Base-by-base conservation (phyloP, 2,329 filamentous ascomycete genomes). In the Orbilia ellipsospora region DNA sequence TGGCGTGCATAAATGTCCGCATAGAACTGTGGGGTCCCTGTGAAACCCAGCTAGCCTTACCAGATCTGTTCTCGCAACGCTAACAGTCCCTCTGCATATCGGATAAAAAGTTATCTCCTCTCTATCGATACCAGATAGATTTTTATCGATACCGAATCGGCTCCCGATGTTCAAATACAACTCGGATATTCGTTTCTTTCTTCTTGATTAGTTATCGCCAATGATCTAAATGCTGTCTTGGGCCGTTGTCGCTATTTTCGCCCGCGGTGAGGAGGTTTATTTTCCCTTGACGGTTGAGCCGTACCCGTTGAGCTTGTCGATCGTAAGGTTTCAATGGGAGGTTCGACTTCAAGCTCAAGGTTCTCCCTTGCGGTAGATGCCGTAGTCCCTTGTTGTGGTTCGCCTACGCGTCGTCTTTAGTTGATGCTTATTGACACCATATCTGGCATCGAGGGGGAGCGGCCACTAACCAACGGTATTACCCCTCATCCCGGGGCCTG, bases 1-100 rank as follows among this genome's bases (percentile, higher is more conserved):
- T 36, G 40, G 28, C 42, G 15, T 56, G 54, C 63, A 67, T 60
- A 68, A 60, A 52, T 52, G 31, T 59, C 63, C 63, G 40, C 62
- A 57, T 50, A 18, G 1, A 60, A 16, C 44, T 64, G 31, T 23
- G 48, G 48, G 55, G 55, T 45, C 13, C 31, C 26, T 44, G 42
- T 60, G 44, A 59, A 57, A 67, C 63, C 42, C 7, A 48, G 23
- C 15, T 42, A 16, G 48, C 48, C n/a, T 18, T 36, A 45, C 55
- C 26, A 59, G 40, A 45, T 40, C 36, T n/a, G n/a, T 59, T 7
- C 55, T 18, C 55, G 44, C 36, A 59, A 45, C 55, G 12, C 31
- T 45, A 59, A 59, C 55, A 26, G 55, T 45, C 55, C 55, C 55
- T 59, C 23, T 16, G 10, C 55, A 16, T 45, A 23, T 59, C 36